Evolutionary conservation across 192 early-diverging fungal species (phyloP).

Genomic region (Chytriomyces sp.): DNA sequence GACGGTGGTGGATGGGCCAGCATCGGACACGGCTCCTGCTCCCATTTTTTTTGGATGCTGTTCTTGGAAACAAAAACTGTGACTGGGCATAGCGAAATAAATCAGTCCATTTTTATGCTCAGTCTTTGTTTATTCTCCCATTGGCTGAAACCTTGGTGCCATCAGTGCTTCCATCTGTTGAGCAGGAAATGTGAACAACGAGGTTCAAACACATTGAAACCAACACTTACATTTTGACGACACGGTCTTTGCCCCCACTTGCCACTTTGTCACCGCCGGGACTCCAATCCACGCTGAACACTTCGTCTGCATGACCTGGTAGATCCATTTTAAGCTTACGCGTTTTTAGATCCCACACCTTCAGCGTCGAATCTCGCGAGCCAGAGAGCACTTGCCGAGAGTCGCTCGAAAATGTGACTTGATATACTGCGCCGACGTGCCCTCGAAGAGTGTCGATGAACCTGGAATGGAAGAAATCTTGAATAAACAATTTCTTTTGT

Average conservation of each 20-base stretch:
- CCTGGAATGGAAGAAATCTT: constrained; percentile 15
- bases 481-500: constrained; percentile 26
- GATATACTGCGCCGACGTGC: constrained; percentile 96
- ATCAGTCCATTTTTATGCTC: no score
- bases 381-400: constrained; percentile 88
- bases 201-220: neutral
- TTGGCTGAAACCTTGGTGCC: no score
- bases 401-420: constrained; percentile 93
- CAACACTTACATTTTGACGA: constrained; percentile 79
- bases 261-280: constrained; percentile 88
- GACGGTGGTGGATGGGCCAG: no score
- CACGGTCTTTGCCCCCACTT: constrained; percentile 91
- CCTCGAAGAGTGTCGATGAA: constrained; percentile 92
- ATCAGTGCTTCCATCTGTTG: no score
- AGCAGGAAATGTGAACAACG: no score
- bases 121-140: no score
- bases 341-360: constrained; percentile 92
- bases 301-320: constrained; percentile 96
- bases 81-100: no score
- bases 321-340: constrained; percentile 90
- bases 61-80: no score
- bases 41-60: no score
- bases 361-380: constrained; percentile 90
- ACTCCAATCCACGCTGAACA: constrained; percentile 95
- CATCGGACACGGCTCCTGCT: no score